A percentile compares a stretch with the other conserved stretches of the same genome.
phyloP scores from a whole-genome alignment of 73 alveolate species.

The Urostyla sp. region DNA sequence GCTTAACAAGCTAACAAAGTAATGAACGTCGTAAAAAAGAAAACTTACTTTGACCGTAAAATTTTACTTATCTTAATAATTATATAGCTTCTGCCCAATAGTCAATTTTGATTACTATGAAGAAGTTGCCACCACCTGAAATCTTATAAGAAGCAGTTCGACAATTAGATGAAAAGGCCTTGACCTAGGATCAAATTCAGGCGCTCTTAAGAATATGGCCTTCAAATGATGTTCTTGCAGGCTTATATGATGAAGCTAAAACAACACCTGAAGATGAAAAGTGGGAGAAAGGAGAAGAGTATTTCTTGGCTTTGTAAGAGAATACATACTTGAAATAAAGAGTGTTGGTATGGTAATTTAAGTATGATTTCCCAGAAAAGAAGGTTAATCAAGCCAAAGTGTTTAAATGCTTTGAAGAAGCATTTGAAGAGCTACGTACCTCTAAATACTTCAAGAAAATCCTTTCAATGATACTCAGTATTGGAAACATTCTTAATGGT shows the following conservation, averaged over 20 bases:
- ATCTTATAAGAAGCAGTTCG: neutral
- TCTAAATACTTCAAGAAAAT: slow-evolving; percentile 60
- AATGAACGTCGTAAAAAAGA: slow-evolving; percentile 30
- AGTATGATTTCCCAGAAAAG: slow-evolving; percentile 67
- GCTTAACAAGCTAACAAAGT: slow-evolving; percentile 18
- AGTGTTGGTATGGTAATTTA: slow-evolving; percentile 78
- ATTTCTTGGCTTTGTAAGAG: slow-evolving; percentile 70
- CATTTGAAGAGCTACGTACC: slow-evolving; percentile 66
- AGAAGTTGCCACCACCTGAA: slow-evolving; percentile 39
- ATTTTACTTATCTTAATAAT: neutral
- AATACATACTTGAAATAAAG: slow-evolving; percentile 70
- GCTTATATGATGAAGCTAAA: slow-evolving; percentile 70
- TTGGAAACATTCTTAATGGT: slow-evolving; percentile 89
- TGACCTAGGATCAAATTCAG: slow-evolving; percentile 29
- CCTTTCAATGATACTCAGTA: slow-evolving; percentile 67
- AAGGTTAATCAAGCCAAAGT: slow-evolving; percentile 50
- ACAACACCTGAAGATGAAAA: slow-evolving; percentile 61
- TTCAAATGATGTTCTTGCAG: slow-evolving; percentile 40
- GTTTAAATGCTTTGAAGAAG: slow-evolving; percentile 65
- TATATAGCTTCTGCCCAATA: neutral
- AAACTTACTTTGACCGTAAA: slow-evolving; percentile 54
- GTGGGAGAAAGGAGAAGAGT: slow-evolving; percentile 89
- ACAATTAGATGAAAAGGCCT: slow-evolving; percentile 3
- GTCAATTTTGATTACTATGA: slow-evolving; percentile 22
- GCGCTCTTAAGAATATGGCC: slow-evolving; percentile 39